Conservation (phyloP, 495 filamentous ascomycete species). For the Hyaloscypha variabilis region DNA sequence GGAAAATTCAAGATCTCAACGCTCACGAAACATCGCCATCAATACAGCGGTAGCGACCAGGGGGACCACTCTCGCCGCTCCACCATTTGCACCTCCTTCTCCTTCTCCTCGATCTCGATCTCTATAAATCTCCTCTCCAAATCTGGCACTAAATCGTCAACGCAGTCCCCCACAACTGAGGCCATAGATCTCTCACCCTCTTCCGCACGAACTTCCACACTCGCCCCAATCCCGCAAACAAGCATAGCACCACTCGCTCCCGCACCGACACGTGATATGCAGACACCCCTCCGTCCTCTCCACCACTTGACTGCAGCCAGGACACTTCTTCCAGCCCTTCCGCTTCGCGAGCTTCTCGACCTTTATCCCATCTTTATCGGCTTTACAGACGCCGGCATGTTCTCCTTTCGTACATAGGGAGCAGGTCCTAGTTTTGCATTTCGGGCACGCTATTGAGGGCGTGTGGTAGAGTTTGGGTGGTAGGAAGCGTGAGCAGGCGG, state of each 20-base stretch:
- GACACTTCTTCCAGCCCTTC: conserved; percentile 41
- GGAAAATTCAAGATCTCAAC: not conserved
- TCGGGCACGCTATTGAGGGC: conserved; percentile 6
- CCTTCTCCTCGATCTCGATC: not conserved
- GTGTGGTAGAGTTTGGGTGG: conserved; percentile 4
- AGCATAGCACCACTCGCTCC: conserved; percentile 53
- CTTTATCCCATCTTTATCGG: conserved; percentile 28
- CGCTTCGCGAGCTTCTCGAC: conserved; percentile 27
- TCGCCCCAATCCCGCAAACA: conserved; percentile 33
- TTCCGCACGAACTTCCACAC: conserved; percentile 14
- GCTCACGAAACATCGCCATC: conserved; percentile 1
- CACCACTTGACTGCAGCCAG: conserved; percentile 41
- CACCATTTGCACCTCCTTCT: not conserved
- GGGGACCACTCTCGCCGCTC: not conserved
- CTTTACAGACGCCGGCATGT: conserved; percentile 21
- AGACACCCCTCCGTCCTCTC: conserved; percentile 52
- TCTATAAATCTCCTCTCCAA: not conserved
- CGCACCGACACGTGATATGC: conserved; percentile 56
- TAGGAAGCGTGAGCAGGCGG: conserved; percentile 4
- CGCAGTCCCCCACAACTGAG: not conserved
- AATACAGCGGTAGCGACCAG: not conserved
- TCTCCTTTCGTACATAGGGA: conserved; percentile 2
- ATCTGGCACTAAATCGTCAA: not conserved
- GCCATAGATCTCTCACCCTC: conserved; percentile 3
- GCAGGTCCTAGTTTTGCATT: conserved; percentile 12